Evolutionary conservation across 1,139 yeast genomes (phyloP), one percentile per base, ranked within the genome.

Genomic region (Yamadazyma sp.): DNA sequence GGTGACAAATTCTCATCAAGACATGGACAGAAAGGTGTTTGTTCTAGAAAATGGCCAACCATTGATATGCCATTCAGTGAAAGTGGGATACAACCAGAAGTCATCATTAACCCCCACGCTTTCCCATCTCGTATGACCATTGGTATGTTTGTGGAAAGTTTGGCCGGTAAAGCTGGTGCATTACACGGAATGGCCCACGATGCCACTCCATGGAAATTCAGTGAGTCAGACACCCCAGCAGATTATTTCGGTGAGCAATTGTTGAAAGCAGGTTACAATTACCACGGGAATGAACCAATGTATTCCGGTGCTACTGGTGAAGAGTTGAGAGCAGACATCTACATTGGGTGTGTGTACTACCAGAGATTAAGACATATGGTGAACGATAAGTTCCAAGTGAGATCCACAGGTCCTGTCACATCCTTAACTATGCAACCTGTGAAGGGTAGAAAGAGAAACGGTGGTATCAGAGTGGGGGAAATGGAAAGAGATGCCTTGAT

Each of bases 121-220:
- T 92, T 92, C 91, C 98, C 98, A 52, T 91, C 98, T 40, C 95
- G 98, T 75, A 92, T 92, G 99, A 92, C 99, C 17, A 92, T 92
- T 65, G 99, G 98, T 72, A 92, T 92, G 98, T 92, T 92, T 69
- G 98, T 92, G 37, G 99, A 92, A 67, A 85, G 95, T 42, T 70
- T 92, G 47, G 98, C 98, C 12, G 98, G 98, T 57, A 92, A 92
- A 64, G 95, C 98, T 5, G 98, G 98, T 62, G 96, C 97, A 9
- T 70, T 94, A 58, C 98, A 92, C 55, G 99, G 99, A 56, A 83
- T 89, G 58, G 95, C 98, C 2, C 98, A 92, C 57, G 98, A 92
- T 59, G 81, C 96, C 31, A 92, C 98, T 0, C 99, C 99, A 34
- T 92, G 96, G 95, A 83, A 78, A 55, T 92, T 91, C 62, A 80